Evolutionary conservation across 768 basidiomycete species (phyloP).

Genomic region (Polyporus arcularius): DNA sequence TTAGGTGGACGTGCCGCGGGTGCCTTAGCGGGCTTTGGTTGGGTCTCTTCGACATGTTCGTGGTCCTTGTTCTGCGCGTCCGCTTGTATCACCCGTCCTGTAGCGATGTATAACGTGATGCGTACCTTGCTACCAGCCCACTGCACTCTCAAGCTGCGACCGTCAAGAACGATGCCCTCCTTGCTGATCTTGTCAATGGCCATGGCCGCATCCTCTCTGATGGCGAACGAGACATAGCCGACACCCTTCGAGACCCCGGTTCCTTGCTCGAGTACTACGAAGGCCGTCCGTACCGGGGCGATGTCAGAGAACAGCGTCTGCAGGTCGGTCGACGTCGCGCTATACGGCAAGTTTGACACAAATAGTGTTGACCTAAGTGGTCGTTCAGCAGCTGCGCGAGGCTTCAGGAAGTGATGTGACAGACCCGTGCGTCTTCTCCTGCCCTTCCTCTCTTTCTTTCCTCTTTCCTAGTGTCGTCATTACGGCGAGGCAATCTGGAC

Average conservation of each 20-base stretch:
- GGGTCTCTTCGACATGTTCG: slow-evolving; percentile 33
- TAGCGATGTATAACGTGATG: neutral
- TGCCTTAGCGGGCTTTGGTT: slow-evolving; percentile 39
- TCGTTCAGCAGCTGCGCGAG: neutral
- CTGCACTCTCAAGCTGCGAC: slow-evolving; percentile 69
- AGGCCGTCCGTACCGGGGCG: slow-evolving; percentile 91
- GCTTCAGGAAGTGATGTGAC: neutral
- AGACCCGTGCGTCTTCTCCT: slow-evolving; percentile 17
- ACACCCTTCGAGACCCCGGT: slow-evolving; percentile 87
- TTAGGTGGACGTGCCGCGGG: slow-evolving; percentile 32
- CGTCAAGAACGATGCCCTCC: slow-evolving; percentile 66
- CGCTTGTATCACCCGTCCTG: neutral
- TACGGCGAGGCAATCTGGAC: neutral
- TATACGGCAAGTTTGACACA: slow-evolving; percentile 90
- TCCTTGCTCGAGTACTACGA: slow-evolving; percentile 83
- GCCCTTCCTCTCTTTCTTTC: slow-evolving; percentile 17
- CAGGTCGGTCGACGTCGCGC: slow-evolving; percentile 87
- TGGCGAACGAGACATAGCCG: slow-evolving; percentile 92
- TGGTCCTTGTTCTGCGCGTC: slow-evolving; percentile 44
- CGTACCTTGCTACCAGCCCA: slow-evolving; percentile 82
- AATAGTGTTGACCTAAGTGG: slow-evolving; percentile 79
- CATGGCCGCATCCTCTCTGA: slow-evolving; percentile 83
- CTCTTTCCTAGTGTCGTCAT: slow-evolving; percentile 22
- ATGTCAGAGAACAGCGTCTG: slow-evolving; percentile 94
- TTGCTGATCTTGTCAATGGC: slow-evolving; percentile 66